Evolutionary conservation across 1,139 yeast species (phyloP), one percentile per base, ranked within the genome.

Genomic region (Blastobotrys niveus): DNA sequence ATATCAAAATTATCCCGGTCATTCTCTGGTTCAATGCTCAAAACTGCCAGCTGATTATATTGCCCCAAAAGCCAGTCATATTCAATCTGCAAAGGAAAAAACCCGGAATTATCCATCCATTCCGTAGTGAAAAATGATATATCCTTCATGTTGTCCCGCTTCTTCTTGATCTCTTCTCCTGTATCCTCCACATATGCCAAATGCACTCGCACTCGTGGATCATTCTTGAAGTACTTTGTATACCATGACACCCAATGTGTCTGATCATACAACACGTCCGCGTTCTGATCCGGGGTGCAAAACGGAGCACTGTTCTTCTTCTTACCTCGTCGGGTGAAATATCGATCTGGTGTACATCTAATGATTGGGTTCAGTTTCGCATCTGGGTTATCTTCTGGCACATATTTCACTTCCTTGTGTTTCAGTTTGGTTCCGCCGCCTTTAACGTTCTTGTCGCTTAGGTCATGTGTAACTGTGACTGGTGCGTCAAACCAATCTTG

Each of bases 211-310:
- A 85, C 89, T 29, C 76, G 74, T 1, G 68, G 73, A 19, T 70
- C 67, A 26, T 64, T 66, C 50, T 73, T 74, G 58, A 80, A 85
- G 55, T 60, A 73, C 42, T 73, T 71, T 2, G 89, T 73, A 64
- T 70, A 87, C 96, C 96, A 87, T 9, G 91, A 79, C 43, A 84
- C 64, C 59, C 88, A 87, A 58, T 84, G 83, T 0, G 84, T 75
- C 47, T 72, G 65, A 33, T 74, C 94, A 50, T 74, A 62, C 51
- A 74, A 72, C 64, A 82, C 70, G 34, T 66, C 69, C 12, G 70
- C 59, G 50, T 77, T 72, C 52, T 84, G 91, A 27, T 67, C 70
- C 17, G 95, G 96, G 22, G 84, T 76, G 63, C 96, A 87, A 62
- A 86, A 84, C 15, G 96, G 96, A 50, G 76, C 76, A 56, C 77